phyloP scores from a whole-genome alignment of 176 grass and related monocot species.

The Musa acuminata region DNA sequence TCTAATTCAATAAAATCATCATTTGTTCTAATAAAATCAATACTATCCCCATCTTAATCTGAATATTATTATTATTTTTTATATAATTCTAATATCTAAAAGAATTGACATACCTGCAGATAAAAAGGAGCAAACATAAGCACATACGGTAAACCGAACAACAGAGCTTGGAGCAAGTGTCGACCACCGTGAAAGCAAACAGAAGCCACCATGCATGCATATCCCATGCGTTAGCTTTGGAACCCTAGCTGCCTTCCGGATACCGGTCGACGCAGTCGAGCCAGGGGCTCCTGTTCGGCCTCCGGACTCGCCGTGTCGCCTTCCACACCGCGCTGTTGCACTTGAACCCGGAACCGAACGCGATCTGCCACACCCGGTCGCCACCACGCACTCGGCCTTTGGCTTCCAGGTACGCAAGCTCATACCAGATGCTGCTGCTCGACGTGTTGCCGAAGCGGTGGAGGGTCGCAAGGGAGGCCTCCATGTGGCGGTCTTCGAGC shows the following conservation, averaged over 20 bases:
- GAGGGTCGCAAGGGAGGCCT: constrained; percentile 80
- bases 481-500: constrained; percentile 52
- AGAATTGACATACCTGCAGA: no score
- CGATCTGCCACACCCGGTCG: constrained; percentile 98
- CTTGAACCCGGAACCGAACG: constrained; percentile 97
- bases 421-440: constrained; percentile 97
- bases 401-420: constrained; percentile 86
- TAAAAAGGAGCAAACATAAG: no score
- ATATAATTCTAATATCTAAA: no score
- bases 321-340: constrained; percentile 98
- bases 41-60: no score
- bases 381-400: constrained; percentile 74
- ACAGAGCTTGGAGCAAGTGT: no score
- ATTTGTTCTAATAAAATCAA: no score
- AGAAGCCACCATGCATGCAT: not conserved
- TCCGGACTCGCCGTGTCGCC: constrained; percentile 56
- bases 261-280: constrained; percentile 70
- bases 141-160: no score
- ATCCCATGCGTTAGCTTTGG: not conserved
- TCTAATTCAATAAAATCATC: no score
- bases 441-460: constrained; percentile 97
- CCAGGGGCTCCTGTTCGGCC: constrained; percentile 68
- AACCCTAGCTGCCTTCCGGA: constrained; percentile 15
- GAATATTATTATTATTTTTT: no score
- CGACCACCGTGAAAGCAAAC: not conserved